Evolutionary conservation across 1,284 basidiomycete species (phyloP), one percentile per base, ranked within the genome.

Genomic region (Pterula multifida): DNA sequence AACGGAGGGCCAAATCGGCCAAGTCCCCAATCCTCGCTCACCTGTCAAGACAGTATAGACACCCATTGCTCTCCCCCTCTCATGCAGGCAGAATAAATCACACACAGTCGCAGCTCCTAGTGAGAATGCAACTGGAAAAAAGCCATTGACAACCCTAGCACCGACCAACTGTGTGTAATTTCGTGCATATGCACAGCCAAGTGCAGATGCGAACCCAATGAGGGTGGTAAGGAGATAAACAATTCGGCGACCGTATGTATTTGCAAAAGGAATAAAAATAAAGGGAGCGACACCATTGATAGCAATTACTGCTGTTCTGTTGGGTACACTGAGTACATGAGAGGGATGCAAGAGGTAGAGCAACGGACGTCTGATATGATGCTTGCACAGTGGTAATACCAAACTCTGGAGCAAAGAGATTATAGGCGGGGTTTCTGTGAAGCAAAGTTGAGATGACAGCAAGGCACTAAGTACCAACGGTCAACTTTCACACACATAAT

Each of bases 21-120:
- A n/a, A n/a, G n/a, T n/a, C n/a, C n/a, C n/a, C n/a, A n/a, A n/a
- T n/a, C n/a, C n/a, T n/a, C 6, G 28, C 28, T 32, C 28, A 15
- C 28, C 28, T 32, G 28, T 17, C 6, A 44, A 17, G 22, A 44
- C 42, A 44, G 42, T 44, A 23, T 44, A 44, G 42, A 23, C 42
- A 44, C 42, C 42, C 42, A 44, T 44, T 23, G 42, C 42, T 44
- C 42, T 17, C 11, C 42, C 42, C 42, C 42, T 44, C 42, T 44
- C 17, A 17, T 44, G 42, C 11, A 44, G 22, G 17, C n/a, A 17
- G 17, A 44, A 44, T 44, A 44, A 23, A 23, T 44, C 42, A 23
- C n/a, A 17, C n/a, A 44, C 42, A 9, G 42, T 19, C 22, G 17
- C 42, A 12, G 42, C 42, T 4, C 42, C 42, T 17, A 44, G 22